Evolutionary conservation across 768 basidiomycete species (phyloP), one percentile per base, ranked within the genome.

Genomic region (Trametes punicea): DNA sequence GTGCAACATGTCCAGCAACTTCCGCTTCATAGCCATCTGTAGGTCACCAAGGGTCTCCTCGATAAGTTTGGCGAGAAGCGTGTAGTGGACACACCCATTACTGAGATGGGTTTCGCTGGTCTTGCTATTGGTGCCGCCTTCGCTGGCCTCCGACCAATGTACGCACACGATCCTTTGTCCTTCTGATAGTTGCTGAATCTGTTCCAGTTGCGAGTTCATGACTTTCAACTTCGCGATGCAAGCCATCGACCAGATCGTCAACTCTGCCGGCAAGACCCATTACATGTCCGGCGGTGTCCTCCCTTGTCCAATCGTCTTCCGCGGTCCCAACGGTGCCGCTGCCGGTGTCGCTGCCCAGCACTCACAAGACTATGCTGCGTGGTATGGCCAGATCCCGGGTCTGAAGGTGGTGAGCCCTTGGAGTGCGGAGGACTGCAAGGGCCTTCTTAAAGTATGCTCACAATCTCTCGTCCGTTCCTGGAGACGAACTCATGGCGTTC

Each of bases 161-260:
- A 70, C 56, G 84, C 65, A 18, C 51, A 34, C n/a, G 16, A 11
- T 0, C n/a, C 38, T 10, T 13, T 9, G 2, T 44, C 20, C 6
- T 10, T 9, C 11, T 26, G 13, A 15, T 44, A 2, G 11, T 44
- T 5, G 9, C 16, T 23, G 18, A 49, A 36, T 33, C 49, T 51
- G 57, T 36, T 26, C 30, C 29, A 93, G 91, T 67, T 98, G 95
- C 81, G 96, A 98, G 79, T 99, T 98, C 79, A 98, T 98, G 96
- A 98, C 96, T 15, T 98, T 96, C 81, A 98, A 99, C 81, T 98
- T 99, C 71, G 96, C 96, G 62, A 99, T 98, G 96, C 93, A 95
- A 75, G 95, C 97, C 56, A 98, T 99, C 71, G 97, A 99, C 77
- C 97, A 99, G 69, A 99, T 99, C 61, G 93, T 99, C 74, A 99